Evolutionary conservation across 129 eudicot species (phyloP), one percentile per base, ranked within the genome.

Genomic region (Deinandra increscens): DNA sequence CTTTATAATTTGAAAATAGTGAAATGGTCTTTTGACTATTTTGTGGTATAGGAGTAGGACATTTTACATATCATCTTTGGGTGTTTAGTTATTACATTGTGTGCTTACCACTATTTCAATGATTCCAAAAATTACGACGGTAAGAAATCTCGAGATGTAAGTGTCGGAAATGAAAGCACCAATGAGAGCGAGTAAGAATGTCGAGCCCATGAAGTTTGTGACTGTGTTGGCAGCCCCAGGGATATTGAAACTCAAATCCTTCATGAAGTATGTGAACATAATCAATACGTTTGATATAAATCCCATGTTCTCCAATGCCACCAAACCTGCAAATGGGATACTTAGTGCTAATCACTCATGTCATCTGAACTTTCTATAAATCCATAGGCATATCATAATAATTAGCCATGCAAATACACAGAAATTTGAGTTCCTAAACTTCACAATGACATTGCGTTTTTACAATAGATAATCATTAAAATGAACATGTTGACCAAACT

Each of bases 101-200:
- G 8, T 49, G 50, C 15, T 66, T 81, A 89, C 92, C 86, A 77
- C 17, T 51, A 84, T 58, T 80, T 89, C 96, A 4, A 84, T 26
- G 6, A 49, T 13, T 20, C 92, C 96, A 44, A 89, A 89, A 1
- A 84, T 75, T 59, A 86, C 33, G 20, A 78, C 60, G 7, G 89
- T 79, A 8, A 45, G 66, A 79, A 84, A 79, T 61, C 90, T 77
- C 59, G 81, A 78, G 39, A 89, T 68, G 79, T 45, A 86, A 9
- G 92, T 89, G 80, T 89, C 96, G 0, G 92, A 86, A 60, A 89
- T 75, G 82, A 86, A 84, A 60, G 87, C 96, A 13, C 96, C 92
- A 9, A 89, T 22, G 6, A 89, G 46, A 49, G 96, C 61, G 49
- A 86, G 96, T 68, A 89, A 58, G 83, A 74, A 89, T 26, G 96